Percentiles rank a stretch among this genome's conserved stretches.
These are phyloP conservation scores for Carpinus fangiana DNA, from an alignment of 306 rosid genomes.

Conservation along the genomic window DNA sequence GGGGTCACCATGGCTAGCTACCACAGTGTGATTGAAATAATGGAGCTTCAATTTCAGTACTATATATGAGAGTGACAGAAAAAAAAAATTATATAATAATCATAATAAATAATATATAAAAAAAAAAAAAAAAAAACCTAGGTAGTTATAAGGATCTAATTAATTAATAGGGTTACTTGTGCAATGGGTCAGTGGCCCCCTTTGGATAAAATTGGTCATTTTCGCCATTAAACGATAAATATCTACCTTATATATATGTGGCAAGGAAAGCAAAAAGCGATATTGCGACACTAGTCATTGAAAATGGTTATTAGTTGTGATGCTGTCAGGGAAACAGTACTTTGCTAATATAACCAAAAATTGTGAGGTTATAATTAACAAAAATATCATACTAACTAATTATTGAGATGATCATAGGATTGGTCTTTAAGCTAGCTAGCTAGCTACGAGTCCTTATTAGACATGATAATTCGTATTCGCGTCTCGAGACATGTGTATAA, in stretches of 20 bases:
- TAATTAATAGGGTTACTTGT: constrained; percentile 37
- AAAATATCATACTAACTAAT: no score
- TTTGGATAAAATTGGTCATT: constrained; percentile 41
- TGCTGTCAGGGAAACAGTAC: no score
- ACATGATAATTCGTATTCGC: no score
- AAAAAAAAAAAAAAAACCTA: no score
- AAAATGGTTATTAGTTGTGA: no score
- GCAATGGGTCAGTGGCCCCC: constrained; percentile 42
- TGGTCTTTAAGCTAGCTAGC: no score
- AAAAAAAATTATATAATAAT: neutral
- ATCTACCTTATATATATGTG: constrained; percentile 23
- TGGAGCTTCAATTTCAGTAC: constrained; percentile 22
- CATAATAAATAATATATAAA: no score
- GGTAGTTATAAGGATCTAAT: neutral
- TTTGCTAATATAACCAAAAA: no score
- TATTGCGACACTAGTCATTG: neutral
- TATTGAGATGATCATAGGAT: no score
- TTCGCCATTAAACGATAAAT: constrained; percentile 38
- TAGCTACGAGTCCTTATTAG: no score
- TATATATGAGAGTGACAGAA: constrained; percentile 27
- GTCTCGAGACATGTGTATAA: no score
- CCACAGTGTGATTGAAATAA: constrained; percentile 19
- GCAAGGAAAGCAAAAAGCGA: constrained; percentile 29
- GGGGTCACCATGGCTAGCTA: constrained; percentile 34
- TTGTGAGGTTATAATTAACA: no score